Percentiles rank a stretch among this genome's conserved stretches.
These are phyloP conservation scores for Rhodamnia argentea DNA, from an alignment of 345 rosid species.

Conservation along the genomic window DNA sequence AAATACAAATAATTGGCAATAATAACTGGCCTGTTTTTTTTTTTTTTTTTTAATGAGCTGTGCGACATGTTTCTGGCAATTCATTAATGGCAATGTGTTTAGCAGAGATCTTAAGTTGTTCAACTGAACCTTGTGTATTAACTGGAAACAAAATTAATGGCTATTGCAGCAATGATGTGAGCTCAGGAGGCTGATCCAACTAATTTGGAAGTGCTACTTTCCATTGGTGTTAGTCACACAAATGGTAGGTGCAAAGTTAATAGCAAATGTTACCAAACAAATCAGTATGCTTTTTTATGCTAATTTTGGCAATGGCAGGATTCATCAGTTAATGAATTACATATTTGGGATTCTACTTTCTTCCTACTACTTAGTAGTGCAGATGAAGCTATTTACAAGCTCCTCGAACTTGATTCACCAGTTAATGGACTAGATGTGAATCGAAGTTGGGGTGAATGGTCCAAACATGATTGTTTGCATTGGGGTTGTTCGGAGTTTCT, in stretches of 20 bases:
- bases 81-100: background rate
- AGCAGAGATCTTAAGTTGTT: background rate
- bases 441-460: background rate
- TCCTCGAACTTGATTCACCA: background rate
- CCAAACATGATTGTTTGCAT: background rate
- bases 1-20: background rate
- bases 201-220: conserved; percentile 96
- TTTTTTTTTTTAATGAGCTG: background rate
- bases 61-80: background rate
- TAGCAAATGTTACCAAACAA: background rate
- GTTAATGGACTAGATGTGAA: background rate
- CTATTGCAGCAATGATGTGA: conserved; percentile 99
- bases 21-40: background rate
- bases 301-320: background rate
- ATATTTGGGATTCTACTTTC: background rate
- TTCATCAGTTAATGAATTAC: background rate
- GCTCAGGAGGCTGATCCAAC: conserved; percentile 94
- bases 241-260: conserved; percentile 53
- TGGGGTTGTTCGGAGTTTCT: background rate
- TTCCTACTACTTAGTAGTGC: background rate
- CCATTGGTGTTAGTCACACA: conserved; percentile 98
- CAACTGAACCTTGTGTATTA: background rate
- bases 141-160: conserved; percentile 1
- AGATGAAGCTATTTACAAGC: background rate
- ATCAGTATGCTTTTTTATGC: background rate